Conservation (phyloP, 1,284 basidiomycete species). For the Trichosporon ovoides region DNA sequence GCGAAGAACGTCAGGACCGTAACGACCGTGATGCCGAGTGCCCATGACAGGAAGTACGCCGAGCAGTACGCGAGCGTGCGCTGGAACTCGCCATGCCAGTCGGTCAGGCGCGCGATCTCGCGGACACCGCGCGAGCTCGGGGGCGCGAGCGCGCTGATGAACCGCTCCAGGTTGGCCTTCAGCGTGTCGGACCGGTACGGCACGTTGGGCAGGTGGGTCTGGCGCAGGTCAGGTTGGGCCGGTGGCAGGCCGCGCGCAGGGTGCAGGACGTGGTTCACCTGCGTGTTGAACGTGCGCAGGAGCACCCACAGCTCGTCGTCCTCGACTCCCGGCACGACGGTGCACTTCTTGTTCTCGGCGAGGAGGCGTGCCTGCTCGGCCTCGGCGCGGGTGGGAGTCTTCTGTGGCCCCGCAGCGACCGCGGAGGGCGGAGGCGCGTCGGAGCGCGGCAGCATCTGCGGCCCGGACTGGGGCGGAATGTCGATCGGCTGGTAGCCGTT, state of each 20-base stretch:
- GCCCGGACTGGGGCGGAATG: no score
- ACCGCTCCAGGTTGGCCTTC: constrained; percentile 54
- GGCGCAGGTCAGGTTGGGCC: constrained; percentile 40
- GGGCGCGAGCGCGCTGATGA: constrained; percentile 54
- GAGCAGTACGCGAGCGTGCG: constrained; percentile 51
- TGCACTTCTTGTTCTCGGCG: constrained; percentile 19
- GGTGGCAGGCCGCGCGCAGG: constrained; percentile 40
- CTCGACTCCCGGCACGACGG: constrained; percentile 47
- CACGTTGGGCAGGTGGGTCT: constrained; percentile 10
- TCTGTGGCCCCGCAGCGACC: no score
- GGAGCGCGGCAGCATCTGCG: no score
- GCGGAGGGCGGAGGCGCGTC: no score
- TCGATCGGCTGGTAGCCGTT: no score
- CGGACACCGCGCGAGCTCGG: constrained; percentile 51
- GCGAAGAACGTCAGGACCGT: constrained; percentile 48
- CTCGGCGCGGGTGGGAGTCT: no score
- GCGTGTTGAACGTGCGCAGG: constrained; percentile 48
- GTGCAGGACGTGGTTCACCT: constrained; percentile 48
- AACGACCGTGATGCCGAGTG: constrained; percentile 49
- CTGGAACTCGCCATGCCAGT: constrained; percentile 49
- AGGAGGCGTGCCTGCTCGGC: no score
- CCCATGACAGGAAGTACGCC: constrained; percentile 53
- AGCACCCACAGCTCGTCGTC: constrained; percentile 49
- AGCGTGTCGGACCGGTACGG: constrained; percentile 49
- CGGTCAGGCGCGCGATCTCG: constrained; percentile 53